Conservation (phyloP, 2,329 filamentous ascomycete species). For the Phialophora verrucosa region DNA sequence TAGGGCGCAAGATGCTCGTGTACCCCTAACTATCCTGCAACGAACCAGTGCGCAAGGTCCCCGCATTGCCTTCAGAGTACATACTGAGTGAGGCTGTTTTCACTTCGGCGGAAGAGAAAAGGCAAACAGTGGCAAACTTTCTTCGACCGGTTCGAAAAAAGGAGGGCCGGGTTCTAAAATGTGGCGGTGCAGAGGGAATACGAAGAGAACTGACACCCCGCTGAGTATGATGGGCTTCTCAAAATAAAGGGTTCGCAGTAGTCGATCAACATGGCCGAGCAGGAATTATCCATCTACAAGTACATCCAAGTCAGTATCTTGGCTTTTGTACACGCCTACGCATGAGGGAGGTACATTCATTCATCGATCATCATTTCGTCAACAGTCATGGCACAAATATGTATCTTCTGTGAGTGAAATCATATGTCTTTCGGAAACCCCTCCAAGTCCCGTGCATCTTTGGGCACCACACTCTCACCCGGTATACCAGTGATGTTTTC, state of each 20-base stretch:
- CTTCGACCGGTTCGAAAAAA: background rate
- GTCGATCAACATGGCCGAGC: background rate
- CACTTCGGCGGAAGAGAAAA: background rate
- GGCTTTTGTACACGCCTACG: background rate
- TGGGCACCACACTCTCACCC: conserved; percentile 8
- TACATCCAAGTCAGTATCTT: background rate
- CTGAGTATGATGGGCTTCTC: background rate
- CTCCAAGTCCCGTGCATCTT: conserved; percentile 15
- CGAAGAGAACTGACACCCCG: background rate
- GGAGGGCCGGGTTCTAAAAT: background rate
- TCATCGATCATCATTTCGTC: background rate
- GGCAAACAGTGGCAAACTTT: background rate
- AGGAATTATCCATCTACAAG: background rate
- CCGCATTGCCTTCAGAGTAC: background rate
- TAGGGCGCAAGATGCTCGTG: too few species aligned
- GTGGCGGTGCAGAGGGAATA: background rate
- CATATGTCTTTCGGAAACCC: conserved; percentile 25
- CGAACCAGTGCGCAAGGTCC: background rate
- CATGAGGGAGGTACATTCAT: background rate
- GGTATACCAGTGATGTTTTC: background rate
- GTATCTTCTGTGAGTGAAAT: background rate
- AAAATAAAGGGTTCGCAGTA: background rate
- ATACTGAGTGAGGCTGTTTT: background rate
- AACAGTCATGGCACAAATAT: background rate
- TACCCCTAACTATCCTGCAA: too few species aligned